A percentile compares a stretch with the other conserved stretches of the same genome.
These are phyloP conservation scores for Skeletonema marinoi DNA, from an alignment of 108 stramenopile species.

Conservation along the genomic window DNA sequence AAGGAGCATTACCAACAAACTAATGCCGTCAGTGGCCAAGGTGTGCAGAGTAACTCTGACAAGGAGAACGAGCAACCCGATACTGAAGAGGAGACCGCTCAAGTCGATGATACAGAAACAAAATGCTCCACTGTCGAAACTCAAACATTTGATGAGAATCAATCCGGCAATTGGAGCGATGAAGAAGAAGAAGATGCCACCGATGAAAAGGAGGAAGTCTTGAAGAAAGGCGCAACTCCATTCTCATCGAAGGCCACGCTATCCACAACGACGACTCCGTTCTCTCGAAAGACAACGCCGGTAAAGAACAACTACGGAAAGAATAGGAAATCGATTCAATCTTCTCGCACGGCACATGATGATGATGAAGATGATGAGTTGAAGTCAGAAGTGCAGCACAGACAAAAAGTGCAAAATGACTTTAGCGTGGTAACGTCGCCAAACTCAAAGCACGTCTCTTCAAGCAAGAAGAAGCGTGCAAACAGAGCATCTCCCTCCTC, in stretches of 20 bases:
- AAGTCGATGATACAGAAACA: not conserved
- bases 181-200: not conserved
- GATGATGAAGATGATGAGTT: slow-evolving; percentile 1
- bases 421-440: not conserved
- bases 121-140: not conserved
- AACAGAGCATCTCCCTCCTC: not conserved
- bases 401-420: not conserved
- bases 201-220: not conserved
- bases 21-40: not conserved
- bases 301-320: slow-evolving; percentile 21
- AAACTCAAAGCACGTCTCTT: no score
- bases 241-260: not conserved
- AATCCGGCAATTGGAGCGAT: not conserved
- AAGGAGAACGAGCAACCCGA: not conserved
- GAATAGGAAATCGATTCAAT: not conserved
- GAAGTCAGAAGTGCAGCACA: not conserved
- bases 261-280: slow-evolving; percentile 15
- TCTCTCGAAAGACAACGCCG: slow-evolving; percentile 23
- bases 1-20: not conserved
- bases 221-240: slow-evolving; percentile 1
- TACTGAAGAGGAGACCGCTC: not conserved
- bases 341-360: not conserved
- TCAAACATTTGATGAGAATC: not conserved
- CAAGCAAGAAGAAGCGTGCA: no score
- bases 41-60: not conserved